Base-by-base conservation (phyloP, 2,329 filamentous ascomycete genomes). In the Pyricularia pennisetigena region DNA sequence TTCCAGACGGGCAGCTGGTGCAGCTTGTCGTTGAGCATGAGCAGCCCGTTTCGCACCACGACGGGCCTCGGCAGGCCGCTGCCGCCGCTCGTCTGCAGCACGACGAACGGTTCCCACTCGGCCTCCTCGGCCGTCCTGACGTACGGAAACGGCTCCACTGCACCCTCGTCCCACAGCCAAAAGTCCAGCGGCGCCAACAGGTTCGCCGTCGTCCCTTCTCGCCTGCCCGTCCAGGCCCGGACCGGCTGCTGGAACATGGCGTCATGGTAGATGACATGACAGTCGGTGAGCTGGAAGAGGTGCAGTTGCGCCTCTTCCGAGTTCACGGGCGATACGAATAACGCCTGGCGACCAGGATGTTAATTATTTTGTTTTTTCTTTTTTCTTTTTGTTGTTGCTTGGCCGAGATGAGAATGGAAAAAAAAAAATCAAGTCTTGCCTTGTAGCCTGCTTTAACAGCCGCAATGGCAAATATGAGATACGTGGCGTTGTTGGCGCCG, bases 51-150 rank as follows among this genome's bases (percentile, higher is more conserved):
- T 20, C 3, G 29, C 9, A 65, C 28, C 32, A 78, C 67, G 10
- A 81, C 74, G 10, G 79, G 79, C 69, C 79, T 80, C 2, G 79
- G 79, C 5, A 79, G 73, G 0, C 79, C 79, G 0, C 78, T 80
- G 49, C 76, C 78, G 5, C 79, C 79, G 57, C 77, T 79, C 0
- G 78, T 80, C 69, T 81, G 79, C 4, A 81, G 70, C 6, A 80
- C 75, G 0, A 74, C 67, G 2, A 78, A 68, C 0, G 79, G 79
- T 2, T 80, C 77, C 74, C 75, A 78, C 68, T 76, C 71, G 0
- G 75, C 77, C 66, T 79, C 71, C 6, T 79, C 76, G 28, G 75
- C 80, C 0, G 75, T 75, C 71, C 76, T 78, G 20, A 71, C 63
- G 70, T 79, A 81, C 2, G 77, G 76, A 65, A 78, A 73, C 8